These are phyloP conservation scores for Aristolochia contorta DNA, from an alignment of 164 flowering plant genomes.

Conservation along the genomic window DNA sequence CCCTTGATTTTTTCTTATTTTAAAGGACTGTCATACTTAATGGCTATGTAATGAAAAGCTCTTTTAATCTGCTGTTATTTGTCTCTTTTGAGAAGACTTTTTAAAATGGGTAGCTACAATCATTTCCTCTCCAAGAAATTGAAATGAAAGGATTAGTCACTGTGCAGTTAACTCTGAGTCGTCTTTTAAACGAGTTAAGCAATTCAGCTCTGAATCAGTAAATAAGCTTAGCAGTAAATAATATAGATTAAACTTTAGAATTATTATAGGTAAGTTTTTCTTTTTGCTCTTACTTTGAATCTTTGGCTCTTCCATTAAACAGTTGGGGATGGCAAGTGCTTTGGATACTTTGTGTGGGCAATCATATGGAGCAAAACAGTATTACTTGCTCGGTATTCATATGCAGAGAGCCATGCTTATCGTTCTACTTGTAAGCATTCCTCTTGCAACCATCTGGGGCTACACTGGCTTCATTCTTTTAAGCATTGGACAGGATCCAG, in stretches of 20 bases:
- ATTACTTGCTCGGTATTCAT: constrained; percentile 17
- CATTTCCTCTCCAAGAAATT: no score
- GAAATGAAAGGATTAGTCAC: no score
- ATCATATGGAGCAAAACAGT: constrained; percentile 18
- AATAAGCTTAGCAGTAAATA: no score
- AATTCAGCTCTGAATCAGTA: no score
- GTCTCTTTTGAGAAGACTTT: neutral
- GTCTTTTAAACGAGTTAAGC: no score
- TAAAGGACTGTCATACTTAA: neutral
- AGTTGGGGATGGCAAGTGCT: constrained; percentile 11
- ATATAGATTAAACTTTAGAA: no score
- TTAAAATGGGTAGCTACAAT: no score
- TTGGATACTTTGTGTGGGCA: constrained; percentile 17
- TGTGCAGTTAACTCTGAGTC: no score
- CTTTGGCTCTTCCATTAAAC: neutral
- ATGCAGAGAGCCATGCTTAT: constrained; percentile 16
- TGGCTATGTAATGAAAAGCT: neutral
- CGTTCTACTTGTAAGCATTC: constrained; percentile 12
- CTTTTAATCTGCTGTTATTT: neutral
- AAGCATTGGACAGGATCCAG: constrained; percentile 12
- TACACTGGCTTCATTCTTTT: constrained; percentile 9
- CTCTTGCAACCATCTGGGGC: constrained; percentile 8
- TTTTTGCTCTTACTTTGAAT: no score
- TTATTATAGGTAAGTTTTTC: no score
- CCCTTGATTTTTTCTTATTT: no score